Percentiles rank a stretch among this genome's conserved stretches.
These are phyloP conservation scores for Flueggea neowawraea DNA, from an alignment of 441 rosid genomes.

Conservation along the genomic window DNA sequence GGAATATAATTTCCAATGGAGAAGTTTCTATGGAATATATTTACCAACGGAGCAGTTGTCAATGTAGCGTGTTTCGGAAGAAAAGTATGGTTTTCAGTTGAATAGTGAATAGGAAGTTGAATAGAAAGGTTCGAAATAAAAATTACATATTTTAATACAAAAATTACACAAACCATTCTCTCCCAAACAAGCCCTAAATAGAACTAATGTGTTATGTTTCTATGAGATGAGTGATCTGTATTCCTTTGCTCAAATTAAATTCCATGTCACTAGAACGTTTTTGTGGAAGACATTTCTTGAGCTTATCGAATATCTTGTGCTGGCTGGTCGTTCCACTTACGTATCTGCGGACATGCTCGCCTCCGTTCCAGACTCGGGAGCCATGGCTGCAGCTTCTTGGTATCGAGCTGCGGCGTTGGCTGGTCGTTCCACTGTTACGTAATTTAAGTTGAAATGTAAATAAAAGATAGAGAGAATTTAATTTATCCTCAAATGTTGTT, in stretches of 20 bases:
- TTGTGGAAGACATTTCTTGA: neutral
- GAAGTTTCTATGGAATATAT: neutral
- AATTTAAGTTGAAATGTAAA: neutral
- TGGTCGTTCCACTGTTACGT: neutral
- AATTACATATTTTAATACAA: too few relatives aligned
- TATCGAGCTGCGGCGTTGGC: constrained; percentile 92
- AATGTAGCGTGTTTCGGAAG: neutral
- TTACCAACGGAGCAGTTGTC: neutral
- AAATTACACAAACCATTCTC: too few relatives aligned
- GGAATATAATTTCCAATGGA: neutral
- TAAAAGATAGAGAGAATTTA: neutral
- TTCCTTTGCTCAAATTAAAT: neutral
- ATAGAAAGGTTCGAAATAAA: too few relatives aligned
- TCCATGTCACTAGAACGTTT: neutral
- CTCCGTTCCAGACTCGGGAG: constrained; percentile 89
- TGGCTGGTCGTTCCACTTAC: constrained; percentile 93
- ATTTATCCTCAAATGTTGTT: too few relatives aligned
- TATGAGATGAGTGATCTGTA: too few relatives aligned
- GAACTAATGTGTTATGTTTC: too few relatives aligned
- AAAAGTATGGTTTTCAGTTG: too few relatives aligned
- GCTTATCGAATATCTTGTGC: constrained; percentile 18
- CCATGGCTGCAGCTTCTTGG: constrained; percentile 94
- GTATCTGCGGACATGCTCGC: constrained; percentile 61
- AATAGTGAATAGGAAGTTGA: too few relatives aligned
- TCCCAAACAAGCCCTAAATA: too few relatives aligned